phyloP scores from a whole-genome alignment of 2,329 filamentous ascomycete genomes.

The Penicillium sp. region DNA sequence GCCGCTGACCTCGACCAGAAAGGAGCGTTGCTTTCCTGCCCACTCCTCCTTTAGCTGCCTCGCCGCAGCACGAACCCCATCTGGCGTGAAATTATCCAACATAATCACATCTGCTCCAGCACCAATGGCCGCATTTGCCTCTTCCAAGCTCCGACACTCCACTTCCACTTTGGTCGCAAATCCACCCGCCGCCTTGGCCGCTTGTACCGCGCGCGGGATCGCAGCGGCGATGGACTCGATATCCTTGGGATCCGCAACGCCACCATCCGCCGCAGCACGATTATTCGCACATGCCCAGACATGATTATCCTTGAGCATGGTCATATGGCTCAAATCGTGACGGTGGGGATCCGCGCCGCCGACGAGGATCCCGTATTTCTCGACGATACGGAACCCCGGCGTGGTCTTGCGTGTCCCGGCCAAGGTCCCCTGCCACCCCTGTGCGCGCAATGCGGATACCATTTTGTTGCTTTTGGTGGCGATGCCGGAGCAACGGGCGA shows the following conservation, averaged over 20 bases:
- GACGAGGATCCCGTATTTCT: slow-evolving; percentile 96
- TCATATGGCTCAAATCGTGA: slow-evolving; percentile 88
- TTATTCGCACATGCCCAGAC: slow-evolving; percentile 73
- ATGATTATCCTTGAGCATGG: slow-evolving; percentile 99
- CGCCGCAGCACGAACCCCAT: slow-evolving; percentile 70
- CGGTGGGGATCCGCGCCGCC: slow-evolving; percentile 88
- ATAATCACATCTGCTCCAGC: slow-evolving; percentile 94
- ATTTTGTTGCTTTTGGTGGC: slow-evolving; percentile 57
- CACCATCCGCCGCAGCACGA: slow-evolving; percentile 19
- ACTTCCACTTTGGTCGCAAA: slow-evolving; percentile 95
- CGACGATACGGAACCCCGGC: slow-evolving; percentile 86
- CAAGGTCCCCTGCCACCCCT: slow-evolving; percentile 75
- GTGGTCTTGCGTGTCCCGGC: slow-evolving; percentile 96
- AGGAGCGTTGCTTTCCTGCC: slow-evolving; percentile 62
- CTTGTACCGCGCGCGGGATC: slow-evolving; percentile 77
- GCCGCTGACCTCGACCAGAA: slow-evolving; percentile 87
- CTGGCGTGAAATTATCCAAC: slow-evolving; percentile 88
- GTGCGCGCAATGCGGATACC: slow-evolving; percentile 48
- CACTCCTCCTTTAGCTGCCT: slow-evolving; percentile 71
- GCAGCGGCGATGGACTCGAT: slow-evolving; percentile 46
- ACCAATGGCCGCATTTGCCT: slow-evolving; percentile 83
- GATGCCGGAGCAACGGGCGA: slow-evolving; percentile 86
- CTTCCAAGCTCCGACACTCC: slow-evolving; percentile 79
- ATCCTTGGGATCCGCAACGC: slow-evolving; percentile 10
- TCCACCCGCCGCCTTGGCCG: slow-evolving; percentile 76